A percentile compares a stretch with the other conserved stretches of the same genome.
phyloP scores from a whole-genome alignment of 2,329 filamentous ascomycete genomes.

The Elsinoe necatrix region DNA sequence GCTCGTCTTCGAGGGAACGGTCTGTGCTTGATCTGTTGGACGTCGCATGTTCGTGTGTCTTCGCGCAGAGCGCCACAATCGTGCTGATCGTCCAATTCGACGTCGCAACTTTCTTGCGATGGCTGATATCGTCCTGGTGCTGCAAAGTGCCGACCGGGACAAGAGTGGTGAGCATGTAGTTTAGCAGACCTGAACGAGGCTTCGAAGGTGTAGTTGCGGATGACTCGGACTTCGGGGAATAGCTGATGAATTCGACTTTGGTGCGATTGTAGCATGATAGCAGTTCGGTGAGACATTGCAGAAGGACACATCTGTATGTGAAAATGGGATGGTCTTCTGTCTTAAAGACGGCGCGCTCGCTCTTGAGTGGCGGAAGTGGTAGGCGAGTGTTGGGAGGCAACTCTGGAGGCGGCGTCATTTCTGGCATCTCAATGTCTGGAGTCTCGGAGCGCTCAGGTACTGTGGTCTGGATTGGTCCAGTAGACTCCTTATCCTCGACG shows the following conservation, averaged over 20 bases:
- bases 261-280: conserved; percentile 85
- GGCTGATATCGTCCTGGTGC: conserved; percentile 62
- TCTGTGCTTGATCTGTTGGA: conserved; percentile 40
- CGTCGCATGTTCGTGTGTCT: conserved; percentile 69
- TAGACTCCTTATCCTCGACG: conserved; percentile 72
- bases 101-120: conserved; percentile 79
- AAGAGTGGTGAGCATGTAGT: conserved; percentile 82
- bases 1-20: conserved; percentile 63
- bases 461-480: conserved; percentile 30
- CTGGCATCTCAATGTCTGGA: conserved; percentile 45
- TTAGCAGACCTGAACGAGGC: conserved; percentile 82
- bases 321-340: conserved; percentile 90
- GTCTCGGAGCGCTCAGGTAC: conserved; percentile 16
- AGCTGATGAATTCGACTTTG: conserved; percentile 99
- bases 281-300: conserved; percentile 85
- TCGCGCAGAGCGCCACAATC: conserved; percentile 76
- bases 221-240: conserved; percentile 82
- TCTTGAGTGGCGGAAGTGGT: conserved; percentile 35
- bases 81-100: conserved; percentile 80
- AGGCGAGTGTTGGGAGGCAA: conserved; percentile 8
- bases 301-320: conserved; percentile 88
- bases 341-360: conserved; percentile 74
- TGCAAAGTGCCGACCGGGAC: conserved; percentile 57
- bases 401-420: conserved; percentile 27
- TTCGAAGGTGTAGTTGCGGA: conserved; percentile 84